Base-by-base conservation (phyloP, 768 basidiomycete species). In the Lactarius deliciosus region DNA sequence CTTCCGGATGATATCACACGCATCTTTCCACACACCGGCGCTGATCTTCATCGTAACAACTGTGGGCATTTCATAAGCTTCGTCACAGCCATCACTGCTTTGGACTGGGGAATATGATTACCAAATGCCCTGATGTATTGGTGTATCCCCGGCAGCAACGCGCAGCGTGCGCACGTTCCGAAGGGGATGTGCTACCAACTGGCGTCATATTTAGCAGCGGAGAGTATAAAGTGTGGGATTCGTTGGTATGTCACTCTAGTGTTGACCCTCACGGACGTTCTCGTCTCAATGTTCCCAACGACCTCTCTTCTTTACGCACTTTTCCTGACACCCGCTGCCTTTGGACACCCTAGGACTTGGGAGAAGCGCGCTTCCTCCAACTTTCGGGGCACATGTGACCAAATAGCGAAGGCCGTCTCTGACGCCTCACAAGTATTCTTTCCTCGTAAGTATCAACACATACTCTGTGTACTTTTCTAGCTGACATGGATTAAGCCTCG, bases 401-500 rank as follows among this genome's bases (percentile, higher is more conserved):
- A 28, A 18, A 56, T 56, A 8, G 55, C 55, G 55, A n/a, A 28
- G 34, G 30, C 30, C 28, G 11, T 60, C 15, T 60, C 58, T 0
- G 11, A 15, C 10, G 28, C 58, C 10, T 60, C 58, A 28, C 36
- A 43, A 38, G 58, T 60, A 16, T 60, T 60, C 38, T 60, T 22
- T 60, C 34, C 58, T 40, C 15, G 58, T 60, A 41, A 32, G 38
- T 22, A 22, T 41, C 58, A 38, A 16, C 13, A 25, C 28, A 30
- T 5, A 41, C 38, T 15, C 9, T 15, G 25, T 15, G 25, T 6
- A 11, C 15, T 36, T 18, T 34, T 34, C 58, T 25, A 15, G 32
- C 32, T 38, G 36, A 60, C 58, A 25, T 16, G 10, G 22, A 50
- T 25, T 30, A 60, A 72, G 71, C 47, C 7, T 64, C 70, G 7